These are phyloP conservation scores for Taphrina confusa DNA, from an alignment of 1,139 yeast species.

Conservation along the genomic window DNA sequence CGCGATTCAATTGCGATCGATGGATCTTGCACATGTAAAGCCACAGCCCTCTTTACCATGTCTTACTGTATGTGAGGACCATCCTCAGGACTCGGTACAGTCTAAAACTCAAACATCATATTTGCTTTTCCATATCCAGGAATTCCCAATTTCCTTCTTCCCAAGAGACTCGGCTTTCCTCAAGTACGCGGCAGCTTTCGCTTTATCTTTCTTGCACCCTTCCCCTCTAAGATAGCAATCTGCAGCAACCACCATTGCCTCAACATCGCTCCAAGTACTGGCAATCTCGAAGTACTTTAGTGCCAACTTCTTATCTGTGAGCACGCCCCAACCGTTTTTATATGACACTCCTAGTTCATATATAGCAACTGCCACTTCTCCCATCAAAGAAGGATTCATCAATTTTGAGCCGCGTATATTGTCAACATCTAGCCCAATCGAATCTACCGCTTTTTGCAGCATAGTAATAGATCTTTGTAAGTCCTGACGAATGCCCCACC, in stretches of 20 bases:
- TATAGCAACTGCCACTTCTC: slow-evolving; percentile 50
- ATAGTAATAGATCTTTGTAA: slow-evolving; percentile 61
- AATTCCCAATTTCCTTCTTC: slow-evolving; percentile 64
- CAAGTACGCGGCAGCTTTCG: slow-evolving; percentile 70
- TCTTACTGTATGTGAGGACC: too few species aligned
- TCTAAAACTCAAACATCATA: too few species aligned
- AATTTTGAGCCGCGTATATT: slow-evolving; percentile 10
- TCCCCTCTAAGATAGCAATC: slow-evolving; percentile 63
- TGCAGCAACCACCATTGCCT: slow-evolving; percentile 72
- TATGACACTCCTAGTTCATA: slow-evolving; percentile 66
- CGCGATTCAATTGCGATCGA: too few species aligned
- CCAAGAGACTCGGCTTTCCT: slow-evolving; percentile 69
- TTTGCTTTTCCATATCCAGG: slow-evolving; percentile 77
- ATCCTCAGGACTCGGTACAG: too few species aligned
- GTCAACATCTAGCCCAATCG: background rate
- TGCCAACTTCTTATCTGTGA: slow-evolving; percentile 60
- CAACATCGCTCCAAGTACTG: slow-evolving; percentile 67
- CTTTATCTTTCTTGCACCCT: slow-evolving; percentile 60
- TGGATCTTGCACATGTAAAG: too few species aligned
- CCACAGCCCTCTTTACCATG: too few species aligned
- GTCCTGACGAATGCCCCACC: slow-evolving; percentile 69
- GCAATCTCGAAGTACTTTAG: slow-evolving; percentile 64
- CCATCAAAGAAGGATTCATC: slow-evolving; percentile 27
- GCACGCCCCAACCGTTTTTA: slow-evolving; percentile 62
- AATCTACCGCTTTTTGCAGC: slow-evolving; percentile 54